These are phyloP conservation scores for Berberis vulgaris DNA, from an alignment of 164 flowering plant genomes.

Conservation along the genomic window DNA sequence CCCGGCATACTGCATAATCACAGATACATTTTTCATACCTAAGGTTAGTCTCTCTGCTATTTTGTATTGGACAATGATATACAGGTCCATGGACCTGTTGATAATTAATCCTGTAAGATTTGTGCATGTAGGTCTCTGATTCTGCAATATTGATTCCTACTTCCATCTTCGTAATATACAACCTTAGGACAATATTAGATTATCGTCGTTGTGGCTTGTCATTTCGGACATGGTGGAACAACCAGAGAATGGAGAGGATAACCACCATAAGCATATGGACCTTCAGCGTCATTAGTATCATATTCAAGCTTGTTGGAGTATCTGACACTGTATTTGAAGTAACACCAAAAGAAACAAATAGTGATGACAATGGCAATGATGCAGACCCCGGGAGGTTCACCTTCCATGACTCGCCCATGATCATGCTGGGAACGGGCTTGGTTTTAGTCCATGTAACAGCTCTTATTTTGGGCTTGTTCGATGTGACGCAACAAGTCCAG, in stretches of 20 bases:
- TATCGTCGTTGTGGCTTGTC: slow-evolving; percentile 23
- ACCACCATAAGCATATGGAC: slow-evolving; percentile 23
- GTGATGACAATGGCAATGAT: not conserved
- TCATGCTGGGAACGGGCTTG: slow-evolving; percentile 30
- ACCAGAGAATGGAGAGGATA: slow-evolving; percentile 32
- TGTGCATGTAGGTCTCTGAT: slow-evolving; percentile 29
- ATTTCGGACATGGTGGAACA: slow-evolving; percentile 48
- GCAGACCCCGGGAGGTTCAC: slow-evolving; percentile 26
- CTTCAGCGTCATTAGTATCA: slow-evolving; percentile 22
- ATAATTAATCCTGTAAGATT: not conserved
- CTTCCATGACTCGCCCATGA: slow-evolving; percentile 37
- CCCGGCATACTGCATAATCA: slow-evolving; percentile 47
- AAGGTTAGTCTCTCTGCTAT: not conserved
- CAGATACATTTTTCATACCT: slow-evolving; percentile 43
- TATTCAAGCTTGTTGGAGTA: slow-evolving; percentile 32
- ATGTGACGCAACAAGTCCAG: too few relatives aligned
- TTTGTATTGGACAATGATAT: not conserved
- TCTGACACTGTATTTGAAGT: slow-evolving; percentile 39
- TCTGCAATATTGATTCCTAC: slow-evolving; percentile 18
- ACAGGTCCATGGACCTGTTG: not conserved
- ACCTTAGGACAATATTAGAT: slow-evolving; percentile 26
- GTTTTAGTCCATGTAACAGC: slow-evolving; percentile 33
- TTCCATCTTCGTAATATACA: slow-evolving; percentile 21
- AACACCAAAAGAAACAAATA: slow-evolving; percentile 30
- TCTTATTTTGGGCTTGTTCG: slow-evolving; percentile 4